These are phyloP conservation scores for Alternaria brassicae DNA, from an alignment of 2,329 filamentous ascomycete species.

Conservation along the genomic window DNA sequence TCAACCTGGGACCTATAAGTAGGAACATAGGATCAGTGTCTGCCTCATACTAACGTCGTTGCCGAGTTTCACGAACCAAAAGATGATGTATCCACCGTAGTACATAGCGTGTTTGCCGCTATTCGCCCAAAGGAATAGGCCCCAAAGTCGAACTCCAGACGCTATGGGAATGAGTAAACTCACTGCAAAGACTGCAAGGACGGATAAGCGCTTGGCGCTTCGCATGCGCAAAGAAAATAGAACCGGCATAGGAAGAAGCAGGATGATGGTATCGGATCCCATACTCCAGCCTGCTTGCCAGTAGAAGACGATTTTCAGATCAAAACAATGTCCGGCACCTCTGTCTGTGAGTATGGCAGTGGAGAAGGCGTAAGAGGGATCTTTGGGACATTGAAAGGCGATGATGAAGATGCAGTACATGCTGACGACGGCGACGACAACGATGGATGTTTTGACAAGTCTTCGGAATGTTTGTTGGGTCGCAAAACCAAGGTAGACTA, in stretches of 20 bases:
- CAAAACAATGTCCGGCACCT: constrained; percentile 20
- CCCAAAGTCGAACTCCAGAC: constrained; percentile 27
- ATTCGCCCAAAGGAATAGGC: constrained; percentile 26
- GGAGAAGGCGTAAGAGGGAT: constrained; percentile 21
- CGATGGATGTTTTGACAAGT: constrained; percentile 25
- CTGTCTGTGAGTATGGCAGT: constrained; percentile 21
- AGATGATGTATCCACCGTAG: constrained; percentile 33
- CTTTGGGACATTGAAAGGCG: constrained; percentile 32
- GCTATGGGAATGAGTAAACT: constrained; percentile 33
- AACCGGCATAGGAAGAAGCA: constrained; percentile 33
- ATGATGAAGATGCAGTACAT: constrained; percentile 25
- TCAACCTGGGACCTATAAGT: constrained; percentile 28
- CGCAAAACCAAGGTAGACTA: constrained; percentile 34
- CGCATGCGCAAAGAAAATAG: constrained; percentile 34
- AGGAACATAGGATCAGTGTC: not conserved
- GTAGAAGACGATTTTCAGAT: constrained; percentile 26
- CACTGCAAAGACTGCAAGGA: constrained; percentile 34
- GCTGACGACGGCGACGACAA: constrained; percentile 18
- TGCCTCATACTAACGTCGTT: not conserved
- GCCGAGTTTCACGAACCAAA: constrained; percentile 16
- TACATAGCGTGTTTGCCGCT: constrained; percentile 20
- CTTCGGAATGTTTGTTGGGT: constrained; percentile 30
- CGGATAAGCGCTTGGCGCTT: constrained; percentile 26
- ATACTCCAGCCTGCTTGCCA: constrained; percentile 35
- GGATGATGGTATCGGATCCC: constrained; percentile 31